Evolutionary conservation across 1,139 yeast genomes (phyloP).

Genomic region (Scheffersomyces quercinus): DNA sequence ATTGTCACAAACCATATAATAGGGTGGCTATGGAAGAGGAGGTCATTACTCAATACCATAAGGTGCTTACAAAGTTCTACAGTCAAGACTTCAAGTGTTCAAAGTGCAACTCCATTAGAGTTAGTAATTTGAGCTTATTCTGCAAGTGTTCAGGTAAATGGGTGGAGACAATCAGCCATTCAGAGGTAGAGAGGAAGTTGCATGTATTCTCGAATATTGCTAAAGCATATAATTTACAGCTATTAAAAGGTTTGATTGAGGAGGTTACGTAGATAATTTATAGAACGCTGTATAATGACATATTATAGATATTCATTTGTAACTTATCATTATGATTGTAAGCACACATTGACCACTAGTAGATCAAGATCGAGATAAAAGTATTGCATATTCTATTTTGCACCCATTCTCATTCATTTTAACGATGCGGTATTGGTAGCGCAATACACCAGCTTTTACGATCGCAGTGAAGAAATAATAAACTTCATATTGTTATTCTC

Average conservation of each 20-base stretch:
- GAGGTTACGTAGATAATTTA: constrained; percentile 17
- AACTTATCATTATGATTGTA: too few species aligned
- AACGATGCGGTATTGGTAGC: too few species aligned
- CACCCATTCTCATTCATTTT: too few species aligned
- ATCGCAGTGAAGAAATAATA: too few species aligned
- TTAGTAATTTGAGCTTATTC: constrained; percentile 68
- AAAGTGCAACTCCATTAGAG: constrained; percentile 70
- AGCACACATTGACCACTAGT: too few species aligned
- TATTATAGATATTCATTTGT: not conserved
- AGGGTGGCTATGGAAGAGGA: constrained; percentile 76
- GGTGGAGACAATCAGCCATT: constrained; percentile 57
- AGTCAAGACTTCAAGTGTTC: constrained; percentile 80
- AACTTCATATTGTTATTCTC: too few species aligned
- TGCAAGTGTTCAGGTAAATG: constrained; percentile 91
- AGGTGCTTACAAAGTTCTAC: constrained; percentile 59
- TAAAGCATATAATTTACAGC: constrained; percentile 56
- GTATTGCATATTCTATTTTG: too few species aligned
- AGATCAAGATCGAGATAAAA: too few species aligned
- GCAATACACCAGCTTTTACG: too few species aligned
- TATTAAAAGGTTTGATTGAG: constrained; percentile 51
- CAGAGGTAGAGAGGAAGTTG: constrained; percentile 45
- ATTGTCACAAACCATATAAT: constrained; percentile 67
- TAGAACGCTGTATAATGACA: not conserved
- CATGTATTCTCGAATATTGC: constrained; percentile 61
- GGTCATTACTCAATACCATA: constrained; percentile 63